Percentiles rank a stretch among this genome's conserved stretches.
Conservation (phyloP, 495 filamentous ascomycete genomes). For the Lasiosphaeriaceae sp. region DNA sequence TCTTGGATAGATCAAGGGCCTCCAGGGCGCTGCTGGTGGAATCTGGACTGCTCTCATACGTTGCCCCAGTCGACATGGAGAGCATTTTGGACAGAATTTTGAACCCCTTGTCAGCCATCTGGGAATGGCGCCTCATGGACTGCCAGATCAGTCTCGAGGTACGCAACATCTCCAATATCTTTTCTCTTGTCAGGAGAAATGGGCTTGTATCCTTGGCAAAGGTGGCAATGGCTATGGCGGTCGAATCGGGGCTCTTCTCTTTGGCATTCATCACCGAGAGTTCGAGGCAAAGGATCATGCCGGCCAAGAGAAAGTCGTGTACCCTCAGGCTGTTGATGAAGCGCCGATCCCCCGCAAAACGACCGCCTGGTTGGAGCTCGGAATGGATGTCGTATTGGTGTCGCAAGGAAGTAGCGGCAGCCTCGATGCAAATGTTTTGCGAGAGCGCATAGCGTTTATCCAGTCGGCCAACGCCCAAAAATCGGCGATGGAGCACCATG, state of each 20-base stretch:
- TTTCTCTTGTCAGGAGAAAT: constrained; percentile 17
- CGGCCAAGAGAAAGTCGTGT: constrained; percentile 35
- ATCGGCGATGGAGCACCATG: constrained; percentile 31
- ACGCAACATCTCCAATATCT: constrained; percentile 22
- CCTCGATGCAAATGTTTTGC: constrained; percentile 29
- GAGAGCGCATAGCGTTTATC: constrained; percentile 34
- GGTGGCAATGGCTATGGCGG: not conserved
- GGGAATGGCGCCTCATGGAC: constrained; percentile 9
- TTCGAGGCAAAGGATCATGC: constrained; percentile 39
- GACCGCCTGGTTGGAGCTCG: constrained; percentile 32
- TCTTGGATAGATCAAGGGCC: not conserved
- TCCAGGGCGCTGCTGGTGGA: constrained; percentile 6
- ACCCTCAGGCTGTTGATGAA: constrained; percentile 30
- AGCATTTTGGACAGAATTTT: constrained; percentile 28
- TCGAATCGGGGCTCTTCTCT: constrained; percentile 10
- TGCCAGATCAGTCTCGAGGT: constrained; percentile 26
- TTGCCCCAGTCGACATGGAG: constrained; percentile 17
- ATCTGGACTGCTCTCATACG: constrained; percentile 16
- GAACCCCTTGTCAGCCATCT: constrained; percentile 24
- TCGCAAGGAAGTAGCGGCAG: constrained; percentile 31
- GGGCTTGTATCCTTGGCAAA: not conserved
- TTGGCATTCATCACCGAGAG: constrained; percentile 20
- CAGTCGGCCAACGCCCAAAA: constrained; percentile 24
- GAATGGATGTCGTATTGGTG: constrained; percentile 35
- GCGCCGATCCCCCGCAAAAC: constrained; percentile 30